Base-by-base conservation (phyloP, 176 grass and related monocot genomes). In the Thinopyrum elongatum region DNA sequence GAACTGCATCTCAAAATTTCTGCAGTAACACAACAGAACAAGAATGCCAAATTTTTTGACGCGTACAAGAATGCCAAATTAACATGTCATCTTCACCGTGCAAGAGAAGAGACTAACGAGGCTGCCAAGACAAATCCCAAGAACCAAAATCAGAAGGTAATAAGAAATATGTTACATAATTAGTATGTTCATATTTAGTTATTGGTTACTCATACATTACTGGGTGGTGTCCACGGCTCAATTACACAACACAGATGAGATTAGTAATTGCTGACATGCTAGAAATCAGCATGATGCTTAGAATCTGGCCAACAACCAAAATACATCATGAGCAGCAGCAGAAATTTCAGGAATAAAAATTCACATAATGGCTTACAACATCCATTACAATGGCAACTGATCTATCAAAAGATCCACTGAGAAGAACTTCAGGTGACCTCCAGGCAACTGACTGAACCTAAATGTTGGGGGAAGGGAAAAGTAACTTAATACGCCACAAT, bases 381-480 rank as follows among this genome's bases (percentile, higher is more conserved):
- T 79, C 7, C 14, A 81, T 85, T 91, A 98, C 96, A 82, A 95
- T 79, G 58, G 80, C 91, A 83, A 98, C 86, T 62, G 88, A 92
- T 84, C 89, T 88, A 90, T 98, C 96, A 83, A 98, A 98, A 70
- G 94, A 98, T 92, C 97, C 97, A 79, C 88, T 95, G 36, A 98
- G 92, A 70, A 98, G 88, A 86, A 95, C 55, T 92, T 95, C 97
- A 68, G 94, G 92, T 2, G 92, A 91, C 70, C 84, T 92, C 94
- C 97, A 98, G 73, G 88, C 90, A 86, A 98, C 90, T 68, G 88
- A 82, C 89, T 98, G 96, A 80, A 98, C 96, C 96, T 95, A 80
- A 77, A 90, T 64, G 9, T 19, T 16, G 16, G 70, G 16, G 13
- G 30, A 79, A 84, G 76, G 5, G 26, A 69, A 60, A 74, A 85